Evolutionary conservation across 1,284 basidiomycete genomes (phyloP), one percentile per base, ranked within the genome.

Genomic region (Somion occarium): DNA sequence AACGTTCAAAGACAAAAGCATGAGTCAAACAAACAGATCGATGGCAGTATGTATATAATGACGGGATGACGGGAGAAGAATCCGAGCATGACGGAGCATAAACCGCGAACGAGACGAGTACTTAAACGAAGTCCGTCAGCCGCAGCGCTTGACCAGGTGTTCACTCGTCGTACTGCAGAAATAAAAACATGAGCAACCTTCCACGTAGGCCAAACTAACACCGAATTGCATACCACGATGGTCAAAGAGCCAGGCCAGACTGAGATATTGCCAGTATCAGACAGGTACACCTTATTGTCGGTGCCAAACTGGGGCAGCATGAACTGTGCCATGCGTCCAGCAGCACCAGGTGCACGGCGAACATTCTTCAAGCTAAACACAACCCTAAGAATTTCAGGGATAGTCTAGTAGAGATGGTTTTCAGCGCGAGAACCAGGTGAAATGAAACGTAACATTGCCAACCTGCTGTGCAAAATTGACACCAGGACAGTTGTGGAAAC

Each of bases 351-450:
- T 3, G 75, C 76, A 30, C 73, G 72, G n/a, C 72, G 68, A 23
- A 79, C 51, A 55, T 75, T 74, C 57, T 71, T 72, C 42, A 78
- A 59, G 39, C 61, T 64, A 64, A 79, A 79, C 23, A 80, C 64
- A 20, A 66, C 66, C 59, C 70, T 73, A 46, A 80, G 58, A 25
- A 74, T 70, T 56, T 77, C 73, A 11, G 70, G 62, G 26, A 74
- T 69, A 9, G 70, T 59, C 59, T 60, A 9, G 25, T 25, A n/a
- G 22, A 23, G 2, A 22, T 34, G 26, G 18, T 9, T 18, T 5
- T n/a, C 34, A n/a, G 22, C 20, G n/a, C n/a, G n/a, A 5, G 38
- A 22, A 3, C 27, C 12, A 22, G 5, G 44, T 3, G 47, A 24
- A 13, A 18, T 27, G 34, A 18, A 1, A 11, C 49, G 50, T 13